phyloP scores from a whole-genome alignment of 2,329 filamentous ascomycete species.

The Juglanconis oblonga region DNA sequence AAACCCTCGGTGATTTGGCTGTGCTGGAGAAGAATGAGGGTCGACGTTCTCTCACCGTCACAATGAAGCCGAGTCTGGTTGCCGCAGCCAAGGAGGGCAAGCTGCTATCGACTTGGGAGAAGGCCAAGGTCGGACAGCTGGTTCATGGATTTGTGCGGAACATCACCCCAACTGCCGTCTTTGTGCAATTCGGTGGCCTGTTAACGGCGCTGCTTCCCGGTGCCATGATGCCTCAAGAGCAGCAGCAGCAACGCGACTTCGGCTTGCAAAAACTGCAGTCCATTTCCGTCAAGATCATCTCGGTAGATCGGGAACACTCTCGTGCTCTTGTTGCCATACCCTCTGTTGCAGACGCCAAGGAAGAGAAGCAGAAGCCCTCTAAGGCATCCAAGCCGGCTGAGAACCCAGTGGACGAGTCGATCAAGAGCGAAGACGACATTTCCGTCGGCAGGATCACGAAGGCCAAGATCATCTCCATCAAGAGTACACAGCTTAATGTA shows the following conservation, averaged over 20 bases:
- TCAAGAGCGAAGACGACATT: conserved; percentile 69
- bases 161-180: conserved; percentile 76
- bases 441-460: conserved; percentile 69
- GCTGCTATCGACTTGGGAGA: conserved; percentile 68
- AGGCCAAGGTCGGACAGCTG: conserved; percentile 65
- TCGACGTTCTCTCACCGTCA: conserved; percentile 71
- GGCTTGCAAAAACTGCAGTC: conserved; percentile 76
- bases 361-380: conserved; percentile 32
- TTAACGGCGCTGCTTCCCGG: conserved; percentile 79
- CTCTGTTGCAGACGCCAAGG: conserved; percentile 43
- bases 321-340: conserved; percentile 61
- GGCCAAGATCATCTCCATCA: conserved; percentile 78
- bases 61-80: conserved; percentile 79
- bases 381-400: conserved; percentile 35
- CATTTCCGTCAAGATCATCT: conserved; percentile 67
- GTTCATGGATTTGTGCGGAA: conserved; percentile 82
- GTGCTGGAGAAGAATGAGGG: conserved; percentile 82
- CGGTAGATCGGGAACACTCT: conserved; percentile 66
- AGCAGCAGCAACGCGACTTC: conserved; percentile 67
- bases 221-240: conserved; percentile 70
- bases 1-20: conserved; percentile 76
- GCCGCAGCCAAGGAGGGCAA: conserved; percentile 70
- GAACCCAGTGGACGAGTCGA: conserved; percentile 57
- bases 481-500: conserved; percentile 90
- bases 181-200: conserved; percentile 81